phyloP scores from a whole-genome alignment of 495 filamentous ascomycete species.

The Podospora australis region DNA sequence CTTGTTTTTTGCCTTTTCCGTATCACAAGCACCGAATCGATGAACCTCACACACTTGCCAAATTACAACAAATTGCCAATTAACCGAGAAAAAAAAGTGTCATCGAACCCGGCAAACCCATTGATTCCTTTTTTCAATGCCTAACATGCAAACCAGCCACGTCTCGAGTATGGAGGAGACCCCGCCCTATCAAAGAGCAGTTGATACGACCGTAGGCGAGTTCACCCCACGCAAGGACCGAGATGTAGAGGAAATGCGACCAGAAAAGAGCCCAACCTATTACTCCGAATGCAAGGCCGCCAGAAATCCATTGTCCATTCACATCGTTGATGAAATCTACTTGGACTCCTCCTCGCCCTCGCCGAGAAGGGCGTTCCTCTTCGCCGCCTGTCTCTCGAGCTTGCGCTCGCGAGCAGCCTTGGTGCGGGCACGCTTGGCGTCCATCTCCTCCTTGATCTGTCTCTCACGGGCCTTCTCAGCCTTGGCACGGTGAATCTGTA shows the following conservation, averaged over 20 bases:
- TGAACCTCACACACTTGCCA: not conserved
- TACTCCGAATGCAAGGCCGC: slow-evolving; percentile 52
- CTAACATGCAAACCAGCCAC: slow-evolving; percentile 39
- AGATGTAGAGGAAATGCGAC: slow-evolving; percentile 39
- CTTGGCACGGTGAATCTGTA: slow-evolving; percentile 98
- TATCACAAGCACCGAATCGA: not conserved
- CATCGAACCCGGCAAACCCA: slow-evolving; percentile 36
- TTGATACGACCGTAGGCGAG: slow-evolving; percentile 12
- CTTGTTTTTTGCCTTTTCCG: not conserved
- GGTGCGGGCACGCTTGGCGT: slow-evolving; percentile 98
- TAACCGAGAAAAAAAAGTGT: slow-evolving; percentile 3
- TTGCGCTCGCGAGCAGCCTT: slow-evolving; percentile 98
- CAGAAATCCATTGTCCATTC: slow-evolving; percentile 36
- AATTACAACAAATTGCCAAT: not conserved
- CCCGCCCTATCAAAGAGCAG: slow-evolving; percentile 17
- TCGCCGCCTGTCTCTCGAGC: slow-evolving; percentile 76
- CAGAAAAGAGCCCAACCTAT: slow-evolving; percentile 49
- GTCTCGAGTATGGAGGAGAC: slow-evolving; percentile 19
- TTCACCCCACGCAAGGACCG: slow-evolving; percentile 23
- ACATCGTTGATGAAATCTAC: slow-evolving; percentile 28
- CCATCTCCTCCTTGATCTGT: slow-evolving; percentile 96
- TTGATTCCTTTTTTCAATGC: slow-evolving; percentile 52
- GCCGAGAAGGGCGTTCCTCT: slow-evolving; percentile 76
- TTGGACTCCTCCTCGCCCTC: slow-evolving; percentile 61
- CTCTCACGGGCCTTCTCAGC: slow-evolving; percentile 95